Conservation (phyloP, 2,329 filamentous ascomycete species). For the Aspergillus udagawae region DNA sequence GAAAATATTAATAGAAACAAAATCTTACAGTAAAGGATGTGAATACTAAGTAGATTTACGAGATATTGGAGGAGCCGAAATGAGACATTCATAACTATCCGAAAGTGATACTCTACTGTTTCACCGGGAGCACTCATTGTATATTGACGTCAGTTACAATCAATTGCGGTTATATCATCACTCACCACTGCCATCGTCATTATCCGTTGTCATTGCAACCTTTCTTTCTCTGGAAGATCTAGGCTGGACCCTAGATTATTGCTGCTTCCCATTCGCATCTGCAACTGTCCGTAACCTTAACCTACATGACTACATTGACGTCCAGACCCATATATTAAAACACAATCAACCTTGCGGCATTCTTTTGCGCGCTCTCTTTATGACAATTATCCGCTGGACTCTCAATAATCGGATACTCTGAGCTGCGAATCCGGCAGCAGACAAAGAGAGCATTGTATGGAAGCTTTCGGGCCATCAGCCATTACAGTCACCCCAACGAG, state of each 20-base stretch:
- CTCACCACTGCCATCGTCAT: not conserved
- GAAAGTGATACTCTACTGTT: not conserved
- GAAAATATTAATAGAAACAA: not conserved
- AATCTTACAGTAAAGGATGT: not conserved
- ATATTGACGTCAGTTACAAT: not conserved
- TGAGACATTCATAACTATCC: not conserved
- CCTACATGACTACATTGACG: not conserved
- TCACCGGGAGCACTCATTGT: not conserved
- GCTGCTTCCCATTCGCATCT: not conserved
- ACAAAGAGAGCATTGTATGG: not conserved
- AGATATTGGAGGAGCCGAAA: not conserved
- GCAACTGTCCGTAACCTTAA: not conserved
- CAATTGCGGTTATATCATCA: not conserved
- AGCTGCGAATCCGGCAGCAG: not conserved
- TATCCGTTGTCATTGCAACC: not conserved
- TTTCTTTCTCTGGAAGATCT: not conserved
- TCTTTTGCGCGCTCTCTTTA: not conserved
- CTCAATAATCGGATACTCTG: not conserved
- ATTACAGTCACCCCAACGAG: not conserved
- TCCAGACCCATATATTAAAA: not conserved
- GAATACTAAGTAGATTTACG: not conserved
- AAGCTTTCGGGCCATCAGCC: not conserved
- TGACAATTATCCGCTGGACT: not conserved
- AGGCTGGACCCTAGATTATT: not conserved
- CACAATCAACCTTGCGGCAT: not conserved